These are phyloP conservation scores for Xanthoparmelia taractica DNA, from an alignment of 495 filamentous ascomycete species.

Conservation along the genomic window DNA sequence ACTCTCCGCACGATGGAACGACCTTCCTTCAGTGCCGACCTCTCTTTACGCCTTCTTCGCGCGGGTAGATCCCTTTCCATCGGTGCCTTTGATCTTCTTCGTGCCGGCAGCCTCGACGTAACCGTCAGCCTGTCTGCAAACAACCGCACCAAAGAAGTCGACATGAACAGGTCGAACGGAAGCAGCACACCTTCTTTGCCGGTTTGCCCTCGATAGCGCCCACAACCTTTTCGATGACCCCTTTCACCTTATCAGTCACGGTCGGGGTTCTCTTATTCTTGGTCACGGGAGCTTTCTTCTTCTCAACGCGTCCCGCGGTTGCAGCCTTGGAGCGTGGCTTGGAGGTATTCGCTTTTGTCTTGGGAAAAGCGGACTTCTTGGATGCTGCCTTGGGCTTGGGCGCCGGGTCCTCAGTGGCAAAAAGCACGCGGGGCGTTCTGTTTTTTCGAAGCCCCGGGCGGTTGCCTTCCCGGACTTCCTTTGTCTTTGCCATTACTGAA, in stretches of 20 bases:
- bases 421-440: slow-evolving; percentile 17
- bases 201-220: slow-evolving; percentile 25
- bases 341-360: slow-evolving; percentile 23
- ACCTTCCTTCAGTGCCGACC: neutral
- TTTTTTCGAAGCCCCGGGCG: slow-evolving; percentile 3
- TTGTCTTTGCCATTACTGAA: slow-evolving; percentile 10
- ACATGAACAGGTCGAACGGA: neutral
- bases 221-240: slow-evolving; percentile 21
- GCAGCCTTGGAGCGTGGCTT: slow-evolving; percentile 25
- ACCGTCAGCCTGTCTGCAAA: slow-evolving; percentile 4
- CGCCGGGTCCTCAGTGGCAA: slow-evolving; percentile 17
- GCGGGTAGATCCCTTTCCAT: slow-evolving; percentile 25
- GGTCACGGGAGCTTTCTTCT: slow-evolving; percentile 18
- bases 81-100: slow-evolving; percentile 34
- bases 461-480: slow-evolving; percentile 1
- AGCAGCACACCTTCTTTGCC: slow-evolving; percentile 25
- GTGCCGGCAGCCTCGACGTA: slow-evolving; percentile 30
- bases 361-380: slow-evolving; percentile 14
- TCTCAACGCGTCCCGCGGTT: slow-evolving; percentile 17
- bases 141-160: neutral
- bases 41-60: slow-evolving; percentile 16
- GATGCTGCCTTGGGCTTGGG: slow-evolving; percentile 22
- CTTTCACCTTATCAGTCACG: slow-evolving; percentile 25
- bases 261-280: slow-evolving; percentile 20
- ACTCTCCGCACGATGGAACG: neutral